Percentiles rank a stretch among this genome's conserved stretches.
These are phyloP conservation scores for Saprolegnia parasitica DNA, from an alignment of 352 stramenopile species.

Conservation along the genomic window DNA sequence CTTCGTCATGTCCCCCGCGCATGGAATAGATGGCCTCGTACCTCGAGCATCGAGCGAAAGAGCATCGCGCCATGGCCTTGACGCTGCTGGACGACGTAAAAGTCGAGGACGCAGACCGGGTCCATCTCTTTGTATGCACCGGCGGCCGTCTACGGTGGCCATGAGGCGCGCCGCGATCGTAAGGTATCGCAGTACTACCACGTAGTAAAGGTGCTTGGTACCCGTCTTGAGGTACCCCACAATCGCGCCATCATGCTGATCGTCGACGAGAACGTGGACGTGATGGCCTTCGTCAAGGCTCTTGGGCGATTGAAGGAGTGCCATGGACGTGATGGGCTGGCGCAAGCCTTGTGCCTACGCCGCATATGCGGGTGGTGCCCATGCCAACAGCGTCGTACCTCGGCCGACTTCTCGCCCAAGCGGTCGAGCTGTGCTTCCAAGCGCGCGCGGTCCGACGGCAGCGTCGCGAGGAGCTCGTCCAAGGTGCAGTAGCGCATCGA, in stretches of 20 bases:
- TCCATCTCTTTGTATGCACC: conserved; percentile 69
- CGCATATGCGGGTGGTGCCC: not conserved
- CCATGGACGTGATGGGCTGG: conserved; percentile 45
- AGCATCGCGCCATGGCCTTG: conserved; percentile 59
- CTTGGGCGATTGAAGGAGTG: not conserved
- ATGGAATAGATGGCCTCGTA: conserved; percentile 25
- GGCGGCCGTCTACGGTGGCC: conserved; percentile 38
- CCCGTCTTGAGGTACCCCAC: conserved; percentile 63
- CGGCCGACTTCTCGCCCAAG: conserved; percentile 44
- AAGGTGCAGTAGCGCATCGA: not conserved
- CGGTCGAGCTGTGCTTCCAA: conserved; percentile 35
- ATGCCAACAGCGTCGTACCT: conserved; percentile 33
- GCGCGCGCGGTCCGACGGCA: not conserved
- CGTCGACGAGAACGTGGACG: conserved; percentile 20
- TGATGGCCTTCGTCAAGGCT: conserved; percentile 8
- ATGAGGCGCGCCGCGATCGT: not conserved
- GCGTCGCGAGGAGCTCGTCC: not conserved
- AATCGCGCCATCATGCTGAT: conserved; percentile 18
- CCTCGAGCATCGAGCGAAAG: conserved; percentile 56
- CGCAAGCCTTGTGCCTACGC: conserved; percentile 52
- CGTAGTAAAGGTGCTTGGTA: conserved; percentile 71
- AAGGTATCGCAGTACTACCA: conserved; percentile 37
- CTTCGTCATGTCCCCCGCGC: conserved; percentile 4
- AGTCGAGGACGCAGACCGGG: conserved; percentile 72
- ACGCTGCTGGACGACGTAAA: conserved; percentile 52